Percentiles rank a stretch among this genome's conserved stretches.
phyloP scores from a whole-genome alignment of 192 early-diverging fungal genomes.

The Entomortierella beljakovae region DNA sequence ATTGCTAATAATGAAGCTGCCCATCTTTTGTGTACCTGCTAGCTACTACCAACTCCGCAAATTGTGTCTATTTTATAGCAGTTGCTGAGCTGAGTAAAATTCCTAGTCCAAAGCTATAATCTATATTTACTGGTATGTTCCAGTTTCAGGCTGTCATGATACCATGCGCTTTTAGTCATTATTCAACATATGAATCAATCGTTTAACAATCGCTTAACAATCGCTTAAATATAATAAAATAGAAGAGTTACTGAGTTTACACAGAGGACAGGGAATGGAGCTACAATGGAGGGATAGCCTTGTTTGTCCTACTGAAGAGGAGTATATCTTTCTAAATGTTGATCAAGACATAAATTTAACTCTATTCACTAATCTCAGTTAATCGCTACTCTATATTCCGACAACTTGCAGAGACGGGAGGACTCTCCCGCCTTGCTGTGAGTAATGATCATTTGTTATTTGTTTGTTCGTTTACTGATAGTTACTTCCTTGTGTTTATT shows the following conservation, averaged over 20 bases:
- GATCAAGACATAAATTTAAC: too few species aligned
- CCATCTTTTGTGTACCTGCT: slow-evolving; percentile 95
- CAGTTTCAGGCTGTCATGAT: too few species aligned
- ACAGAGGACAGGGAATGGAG: slow-evolving; percentile 98
- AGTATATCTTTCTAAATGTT: too few species aligned
- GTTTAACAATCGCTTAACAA: not conserved
- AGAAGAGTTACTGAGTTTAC: slow-evolving; percentile 91
- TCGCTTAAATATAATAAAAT: too few species aligned
- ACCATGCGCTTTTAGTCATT: too few species aligned
- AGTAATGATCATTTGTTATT: too few species aligned
- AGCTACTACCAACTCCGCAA: slow-evolving; percentile 96
- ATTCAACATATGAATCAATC: not conserved
- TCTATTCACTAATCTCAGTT: too few species aligned
- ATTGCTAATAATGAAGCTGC: too few species aligned
- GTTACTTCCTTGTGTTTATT: not conserved
- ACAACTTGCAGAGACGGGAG: too few species aligned
- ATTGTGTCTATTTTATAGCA: slow-evolving; percentile 97
- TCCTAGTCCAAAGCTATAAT: slow-evolving; percentile 72
- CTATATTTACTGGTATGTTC: slow-evolving; percentile 82
- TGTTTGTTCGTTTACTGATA: not conserved
- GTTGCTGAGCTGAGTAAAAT: slow-evolving; percentile 80
- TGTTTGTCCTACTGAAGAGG: slow-evolving; percentile 91
- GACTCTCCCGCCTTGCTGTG: not conserved
- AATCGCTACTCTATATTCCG: too few species aligned
- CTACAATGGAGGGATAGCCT: slow-evolving; percentile 94